These are phyloP conservation scores for Metarhizium anisopliae DNA, from an alignment of 2,329 filamentous ascomycete species.

Conservation along the genomic window DNA sequence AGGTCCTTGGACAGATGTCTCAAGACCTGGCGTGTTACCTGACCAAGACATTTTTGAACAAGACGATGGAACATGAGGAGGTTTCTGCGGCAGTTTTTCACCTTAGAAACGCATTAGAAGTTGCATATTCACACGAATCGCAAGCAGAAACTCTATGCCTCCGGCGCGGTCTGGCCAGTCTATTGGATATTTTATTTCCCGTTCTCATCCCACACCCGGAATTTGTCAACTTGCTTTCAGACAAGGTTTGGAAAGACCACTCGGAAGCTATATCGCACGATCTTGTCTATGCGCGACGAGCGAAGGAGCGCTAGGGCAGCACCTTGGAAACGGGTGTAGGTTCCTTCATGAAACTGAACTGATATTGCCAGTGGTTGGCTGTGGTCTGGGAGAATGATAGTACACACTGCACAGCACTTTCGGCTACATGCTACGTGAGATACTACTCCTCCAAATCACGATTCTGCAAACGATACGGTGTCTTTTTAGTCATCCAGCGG, in stretches of 20 bases:
- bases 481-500: too few species aligned
- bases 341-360: background rate
- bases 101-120: conserved; percentile 19
- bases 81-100: conserved; percentile 15
- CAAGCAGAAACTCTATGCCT: conserved; percentile 21
- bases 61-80: conserved; percentile 11
- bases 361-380: too few species aligned
- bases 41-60: conserved; percentile 7
- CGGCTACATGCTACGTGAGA: too few species aligned
- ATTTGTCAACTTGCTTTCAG: conserved; percentile 15
- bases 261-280: conserved; percentile 17
- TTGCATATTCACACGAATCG: conserved; percentile 15
- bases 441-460: too few species aligned
- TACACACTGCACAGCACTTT: too few species aligned
- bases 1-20: conserved; percentile 17
- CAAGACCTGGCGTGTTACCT: conserved; percentile 14
- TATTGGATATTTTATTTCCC: conserved; percentile 18
- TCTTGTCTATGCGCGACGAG: conserved; percentile 10
- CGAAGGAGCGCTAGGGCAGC: background rate
- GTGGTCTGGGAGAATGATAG: too few species aligned
- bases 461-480: too few species aligned
- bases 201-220: conserved; percentile 15
- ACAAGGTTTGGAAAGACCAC: conserved; percentile 14
- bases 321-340: background rate
- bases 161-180: conserved; percentile 20